phyloP scores from a whole-genome alignment of 768 basidiomycete species.

The Tricholoma furcatifolium region DNA sequence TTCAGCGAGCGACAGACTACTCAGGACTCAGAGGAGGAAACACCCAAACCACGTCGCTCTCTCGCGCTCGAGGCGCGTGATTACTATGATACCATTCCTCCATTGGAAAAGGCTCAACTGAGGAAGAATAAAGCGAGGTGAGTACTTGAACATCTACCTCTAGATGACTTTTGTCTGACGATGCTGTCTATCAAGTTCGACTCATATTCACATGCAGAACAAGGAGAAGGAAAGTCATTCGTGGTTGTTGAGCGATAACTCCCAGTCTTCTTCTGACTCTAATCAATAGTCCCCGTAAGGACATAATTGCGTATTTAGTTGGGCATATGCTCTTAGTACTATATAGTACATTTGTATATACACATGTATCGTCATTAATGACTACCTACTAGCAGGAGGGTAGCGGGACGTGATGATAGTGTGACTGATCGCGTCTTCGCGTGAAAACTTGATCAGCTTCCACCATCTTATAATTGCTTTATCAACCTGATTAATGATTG shows the following conservation, averaged over 20 bases:
- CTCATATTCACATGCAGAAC: too few relatives aligned
- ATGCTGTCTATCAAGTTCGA: not conserved
- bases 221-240: constrained; percentile 8
- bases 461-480: not conserved
- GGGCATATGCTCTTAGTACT: not conserved
- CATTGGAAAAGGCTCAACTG: constrained; percentile 4
- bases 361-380: not conserved
- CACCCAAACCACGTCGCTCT: constrained; percentile 11
- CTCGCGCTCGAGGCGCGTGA: not conserved
- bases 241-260: constrained; percentile 28
- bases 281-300: not conserved
- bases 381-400: too few relatives aligned
- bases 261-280: constrained; percentile 14
- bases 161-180: not conserved
- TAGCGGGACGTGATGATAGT: not conserved
- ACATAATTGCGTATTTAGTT: not conserved
- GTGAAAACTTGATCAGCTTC: not conserved
- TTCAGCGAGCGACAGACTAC: not conserved
- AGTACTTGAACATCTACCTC: not conserved
- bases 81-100: constrained; percentile 2
- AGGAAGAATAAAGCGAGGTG: constrained; percentile 4
- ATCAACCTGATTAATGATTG: not conserved
- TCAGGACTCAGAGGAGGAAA: constrained; percentile 5
- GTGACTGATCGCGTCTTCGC: not conserved
- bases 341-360: not conserved